Evolutionary conservation across 164 flowering plant species (phyloP).

Genomic region (Magnolia sinica): DNA sequence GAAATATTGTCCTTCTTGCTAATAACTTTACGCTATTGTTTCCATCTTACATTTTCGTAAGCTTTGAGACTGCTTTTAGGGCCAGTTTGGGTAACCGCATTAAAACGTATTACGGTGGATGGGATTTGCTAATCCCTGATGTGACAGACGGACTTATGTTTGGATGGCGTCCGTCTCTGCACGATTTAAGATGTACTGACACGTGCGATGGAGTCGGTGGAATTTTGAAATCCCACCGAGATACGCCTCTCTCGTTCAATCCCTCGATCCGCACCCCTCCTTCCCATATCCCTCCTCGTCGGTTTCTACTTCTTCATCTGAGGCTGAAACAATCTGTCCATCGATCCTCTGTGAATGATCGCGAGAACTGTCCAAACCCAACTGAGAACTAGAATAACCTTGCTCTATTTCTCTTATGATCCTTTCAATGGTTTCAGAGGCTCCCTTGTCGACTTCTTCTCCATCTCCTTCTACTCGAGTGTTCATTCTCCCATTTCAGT

Average conservation of each 20-base stretch:
- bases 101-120: too few relatives aligned
- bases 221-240: too few relatives aligned
- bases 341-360: slow-evolving; percentile 51
- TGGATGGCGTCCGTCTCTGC: too few relatives aligned
- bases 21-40: not conserved
- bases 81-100: too few relatives aligned
- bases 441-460: slow-evolving; percentile 43
- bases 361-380: slow-evolving; percentile 39
- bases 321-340: slow-evolving; percentile 81
- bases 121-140: too few relatives aligned
- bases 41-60: not conserved
- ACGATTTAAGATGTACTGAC: too few relatives aligned
- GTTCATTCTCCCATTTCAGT: slow-evolving; percentile 21
- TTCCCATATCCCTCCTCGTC: slow-evolving; percentile 81
- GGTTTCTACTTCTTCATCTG: slow-evolving; percentile 86
- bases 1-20: not conserved
- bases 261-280: slow-evolving; percentile 19
- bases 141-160: too few relatives aligned
- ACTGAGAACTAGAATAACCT: slow-evolving; percentile 46
- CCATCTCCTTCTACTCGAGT: slow-evolving; percentile 4
- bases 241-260: too few relatives aligned
- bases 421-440: slow-evolving; percentile 61
- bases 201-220: too few relatives aligned
- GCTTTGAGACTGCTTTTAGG: not conserved
- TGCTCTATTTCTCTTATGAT: slow-evolving; percentile 70